Percentiles rank a stretch among this genome's conserved stretches.
These are phyloP conservation scores for Mucor indicus DNA, from an alignment of 371 early-diverging fungal genomes.

Conservation along the genomic window DNA sequence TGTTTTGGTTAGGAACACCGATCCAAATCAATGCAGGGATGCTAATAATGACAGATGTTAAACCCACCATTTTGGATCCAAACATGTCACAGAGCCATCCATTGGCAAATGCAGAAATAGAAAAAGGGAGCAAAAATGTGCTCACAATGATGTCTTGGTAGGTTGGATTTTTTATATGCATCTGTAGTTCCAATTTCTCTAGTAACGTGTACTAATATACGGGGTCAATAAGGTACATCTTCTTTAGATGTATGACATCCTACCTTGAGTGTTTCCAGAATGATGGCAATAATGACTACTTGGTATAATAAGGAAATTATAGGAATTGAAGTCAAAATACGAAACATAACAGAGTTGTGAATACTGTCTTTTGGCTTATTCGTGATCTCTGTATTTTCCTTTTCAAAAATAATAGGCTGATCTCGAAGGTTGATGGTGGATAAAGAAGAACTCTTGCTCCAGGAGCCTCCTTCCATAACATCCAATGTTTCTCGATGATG, in stretches of 20 bases:
- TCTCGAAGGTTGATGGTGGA: constrained; percentile 13
- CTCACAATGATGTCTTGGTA: not conserved
- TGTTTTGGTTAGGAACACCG: constrained; percentile 9
- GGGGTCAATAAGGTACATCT: too few relatives aligned
- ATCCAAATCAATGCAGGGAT: constrained; percentile 18
- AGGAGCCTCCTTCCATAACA: constrained; percentile 2
- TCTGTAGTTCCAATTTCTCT: too few relatives aligned
- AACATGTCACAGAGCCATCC: constrained; percentile 12
- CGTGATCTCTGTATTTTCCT: not conserved
- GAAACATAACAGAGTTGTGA: not conserved
- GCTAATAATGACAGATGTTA: constrained; percentile 3
- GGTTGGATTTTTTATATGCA: not conserved
- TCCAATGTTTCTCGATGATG: not conserved
- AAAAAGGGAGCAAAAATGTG: constrained; percentile 9
- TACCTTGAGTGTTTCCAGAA: too few relatives aligned
- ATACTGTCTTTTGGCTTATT: not conserved
- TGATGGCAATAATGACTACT: too few relatives aligned
- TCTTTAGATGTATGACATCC: too few relatives aligned
- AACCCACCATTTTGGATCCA: constrained; percentile 8
- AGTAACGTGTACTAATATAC: too few relatives aligned
- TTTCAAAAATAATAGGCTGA: constrained; percentile 7
- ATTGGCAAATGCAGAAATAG: not conserved
- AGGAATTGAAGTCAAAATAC: not conserved
- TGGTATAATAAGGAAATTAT: too few relatives aligned
- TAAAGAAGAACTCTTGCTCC: constrained; percentile 16